Base-by-base conservation (phyloP, 2,329 filamentous ascomycete genomes). In the Aspergillus novoparasiticus region DNA sequence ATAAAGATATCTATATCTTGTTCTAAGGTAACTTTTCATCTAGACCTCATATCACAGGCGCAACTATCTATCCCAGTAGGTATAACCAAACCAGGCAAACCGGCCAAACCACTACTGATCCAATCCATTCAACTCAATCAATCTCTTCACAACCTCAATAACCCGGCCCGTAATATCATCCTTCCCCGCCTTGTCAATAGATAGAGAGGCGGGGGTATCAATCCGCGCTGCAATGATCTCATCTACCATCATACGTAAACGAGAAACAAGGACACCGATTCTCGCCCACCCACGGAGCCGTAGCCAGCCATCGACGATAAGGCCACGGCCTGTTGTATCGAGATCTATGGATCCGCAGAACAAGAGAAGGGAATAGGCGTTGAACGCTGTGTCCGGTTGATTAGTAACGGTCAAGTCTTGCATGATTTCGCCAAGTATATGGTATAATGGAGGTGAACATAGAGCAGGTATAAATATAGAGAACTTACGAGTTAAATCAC, bases 271-370 rank as follows among this genome's bases (percentile, higher is more conserved):
- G 14, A 98, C 94, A 34, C 94, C 95, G 66, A 99, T 95, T 54
- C 95, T 87, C 1, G 95, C 94, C 95, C 95, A 99, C 0, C 95
- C 95, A 28, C 93, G 86, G 36, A 99, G 81, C 41, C 86, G 78
- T 39, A 98, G 82, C 95, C 94, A 98, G 58, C 92, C 93, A 78
- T 98, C 95, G 4, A 99, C 92, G 3, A 97, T 82, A 21, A 99
- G 81, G 0, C 95, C 95, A 26, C 94, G 84, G 6, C 94, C 94
- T 50, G 93, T 82, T 0, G 93, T 96, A 78, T 98, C 95, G 3
- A 98, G 87, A 64, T 89, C 87, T 57, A 98, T 93, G 2, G 87
- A 84, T 0, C 95, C 95, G 1, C 90, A 91, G 78, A 99, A 98
- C 62, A 99, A 85, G 30, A 99, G 86, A 39, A 97, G 82, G 0